Conservation (phyloP, 139 green algal genomes). For the Chlorella sorokiniana region DNA sequence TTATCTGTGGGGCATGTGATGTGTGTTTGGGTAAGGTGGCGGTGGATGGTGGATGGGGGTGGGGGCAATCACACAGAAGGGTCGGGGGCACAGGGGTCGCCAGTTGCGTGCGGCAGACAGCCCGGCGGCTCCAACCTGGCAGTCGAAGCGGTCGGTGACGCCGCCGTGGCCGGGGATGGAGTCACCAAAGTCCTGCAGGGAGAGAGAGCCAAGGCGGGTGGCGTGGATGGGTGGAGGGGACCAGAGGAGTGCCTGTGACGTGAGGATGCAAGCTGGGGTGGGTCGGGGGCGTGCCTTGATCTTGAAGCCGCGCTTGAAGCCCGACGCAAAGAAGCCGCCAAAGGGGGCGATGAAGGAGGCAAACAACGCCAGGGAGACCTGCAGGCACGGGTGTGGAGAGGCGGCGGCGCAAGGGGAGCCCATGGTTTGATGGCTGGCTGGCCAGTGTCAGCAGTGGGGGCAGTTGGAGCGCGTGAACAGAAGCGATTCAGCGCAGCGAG, state of each 20-base stretch:
- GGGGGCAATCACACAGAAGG: not conserved
- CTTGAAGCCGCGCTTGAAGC: constrained; percentile 98
- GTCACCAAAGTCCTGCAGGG: constrained; percentile 98
- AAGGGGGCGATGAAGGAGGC: constrained; percentile 97
- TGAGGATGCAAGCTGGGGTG: too few relatives aligned
- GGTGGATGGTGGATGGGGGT: not conserved
- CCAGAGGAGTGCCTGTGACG: too few relatives aligned
- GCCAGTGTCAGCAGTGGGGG: too few relatives aligned
- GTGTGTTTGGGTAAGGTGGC: not conserved
- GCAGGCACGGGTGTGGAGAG: not conserved
- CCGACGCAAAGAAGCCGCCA: constrained; percentile 96
- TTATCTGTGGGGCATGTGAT: not conserved
- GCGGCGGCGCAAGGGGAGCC: too few relatives aligned
- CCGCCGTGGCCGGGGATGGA: constrained; percentile 98
- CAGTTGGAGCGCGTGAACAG: too few relatives aligned
- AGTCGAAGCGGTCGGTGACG: constrained; percentile 98
- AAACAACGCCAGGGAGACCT: constrained; percentile 85
- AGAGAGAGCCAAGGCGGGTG: too few relatives aligned
- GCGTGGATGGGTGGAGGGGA: too few relatives aligned
- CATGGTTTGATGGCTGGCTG: not conserved
- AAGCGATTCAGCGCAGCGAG: too few relatives aligned
- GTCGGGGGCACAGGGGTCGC: not conserved
- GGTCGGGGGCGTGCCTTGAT: too few relatives aligned
- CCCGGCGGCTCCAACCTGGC: constrained; percentile 66
- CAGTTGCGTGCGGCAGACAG: not conserved